Evolutionary conservation across 2,329 filamentous ascomycete genomes (phyloP).

Genomic region (Trichoderma polysporum): DNA sequence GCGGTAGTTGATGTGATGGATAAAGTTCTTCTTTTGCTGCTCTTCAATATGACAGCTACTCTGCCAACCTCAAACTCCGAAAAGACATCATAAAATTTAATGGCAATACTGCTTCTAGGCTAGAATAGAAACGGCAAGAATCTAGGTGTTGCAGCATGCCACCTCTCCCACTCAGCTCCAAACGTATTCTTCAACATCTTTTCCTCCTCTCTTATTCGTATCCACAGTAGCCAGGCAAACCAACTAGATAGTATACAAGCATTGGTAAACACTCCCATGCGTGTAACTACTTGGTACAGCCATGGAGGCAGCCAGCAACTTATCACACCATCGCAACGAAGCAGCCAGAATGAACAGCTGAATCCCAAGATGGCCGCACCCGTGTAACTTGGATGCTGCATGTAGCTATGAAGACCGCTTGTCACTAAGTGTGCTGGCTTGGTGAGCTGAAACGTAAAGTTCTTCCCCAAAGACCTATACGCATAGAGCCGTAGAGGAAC

Average conservation of each 20-base stretch:
- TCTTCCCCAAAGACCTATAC: not conserved
- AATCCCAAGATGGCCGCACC: not conserved
- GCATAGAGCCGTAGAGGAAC: not conserved
- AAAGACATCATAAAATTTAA: not conserved
- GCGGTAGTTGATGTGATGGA: too few relatives aligned
- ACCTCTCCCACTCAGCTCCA: not conserved
- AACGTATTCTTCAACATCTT: not conserved
- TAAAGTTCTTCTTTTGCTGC: too few relatives aligned
- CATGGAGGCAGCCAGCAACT: not conserved
- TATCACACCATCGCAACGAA: not conserved
- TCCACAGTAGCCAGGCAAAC: not conserved
- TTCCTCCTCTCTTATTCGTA: not conserved
- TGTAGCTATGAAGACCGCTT: not conserved
- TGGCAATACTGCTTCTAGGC: not conserved
- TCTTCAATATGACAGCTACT: too few relatives aligned
- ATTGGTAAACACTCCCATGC: not conserved
- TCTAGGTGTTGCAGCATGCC: not conserved
- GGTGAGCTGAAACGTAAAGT: not conserved
- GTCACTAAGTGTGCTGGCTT: not conserved
- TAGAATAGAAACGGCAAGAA: not conserved
- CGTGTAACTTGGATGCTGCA: not conserved
- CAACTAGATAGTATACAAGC: not conserved
- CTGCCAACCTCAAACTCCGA: too few relatives aligned
- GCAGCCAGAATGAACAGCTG: not conserved
- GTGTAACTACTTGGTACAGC: not conserved